phyloP scores from a whole-genome alignment of 2,329 filamentous ascomycete species.

The Fusarium sp. region DNA sequence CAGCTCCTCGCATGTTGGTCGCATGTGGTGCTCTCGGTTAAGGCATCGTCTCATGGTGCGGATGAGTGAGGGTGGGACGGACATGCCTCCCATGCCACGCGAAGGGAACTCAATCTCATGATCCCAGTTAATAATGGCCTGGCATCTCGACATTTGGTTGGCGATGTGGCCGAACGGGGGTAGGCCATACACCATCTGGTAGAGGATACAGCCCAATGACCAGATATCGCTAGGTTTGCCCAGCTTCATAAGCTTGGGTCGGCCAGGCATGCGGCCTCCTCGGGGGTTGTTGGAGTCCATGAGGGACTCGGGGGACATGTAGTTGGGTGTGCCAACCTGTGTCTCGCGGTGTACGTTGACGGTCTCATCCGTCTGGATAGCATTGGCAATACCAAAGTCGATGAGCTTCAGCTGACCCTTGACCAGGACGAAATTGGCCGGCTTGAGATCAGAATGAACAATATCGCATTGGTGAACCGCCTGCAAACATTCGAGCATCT shows the following conservation, averaged over 20 bases:
- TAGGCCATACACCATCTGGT: conserved; percentile 98
- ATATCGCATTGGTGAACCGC: conserved; percentile 90
- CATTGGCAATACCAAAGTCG: conserved; percentile 97
- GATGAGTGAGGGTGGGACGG: conserved; percentile 66
- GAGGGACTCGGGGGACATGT: conserved; percentile 96
- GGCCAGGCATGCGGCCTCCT: conserved; percentile 53
- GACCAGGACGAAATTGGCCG: conserved; percentile 94
- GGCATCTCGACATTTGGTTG: conserved; percentile 84
- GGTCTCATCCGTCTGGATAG: conserved; percentile 93
- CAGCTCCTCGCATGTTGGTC: conserved; percentile 70
- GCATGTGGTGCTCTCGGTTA: conserved; percentile 66
- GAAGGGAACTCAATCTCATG: conserved; percentile 76
- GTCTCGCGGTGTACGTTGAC: conserved; percentile 97
- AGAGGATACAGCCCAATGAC: conserved; percentile 95
- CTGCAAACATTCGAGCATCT: conserved; percentile 96
- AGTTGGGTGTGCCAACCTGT: conserved; percentile 95
- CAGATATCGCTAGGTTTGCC: conserved; percentile 96
- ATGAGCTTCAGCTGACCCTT: conserved; percentile 92
- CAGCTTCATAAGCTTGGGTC: conserved; percentile 86
- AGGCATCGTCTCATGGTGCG: conserved; percentile 70
- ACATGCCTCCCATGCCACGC: conserved; percentile 69
- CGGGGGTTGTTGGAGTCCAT: conserved; percentile 79
- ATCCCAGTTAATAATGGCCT: conserved; percentile 82
- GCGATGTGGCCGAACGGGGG: conserved; percentile 92
- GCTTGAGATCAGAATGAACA: conserved; percentile 96